phyloP scores from a whole-genome alignment of 1,284 basidiomycete genomes.

The Inonotus obliquus region DNA sequence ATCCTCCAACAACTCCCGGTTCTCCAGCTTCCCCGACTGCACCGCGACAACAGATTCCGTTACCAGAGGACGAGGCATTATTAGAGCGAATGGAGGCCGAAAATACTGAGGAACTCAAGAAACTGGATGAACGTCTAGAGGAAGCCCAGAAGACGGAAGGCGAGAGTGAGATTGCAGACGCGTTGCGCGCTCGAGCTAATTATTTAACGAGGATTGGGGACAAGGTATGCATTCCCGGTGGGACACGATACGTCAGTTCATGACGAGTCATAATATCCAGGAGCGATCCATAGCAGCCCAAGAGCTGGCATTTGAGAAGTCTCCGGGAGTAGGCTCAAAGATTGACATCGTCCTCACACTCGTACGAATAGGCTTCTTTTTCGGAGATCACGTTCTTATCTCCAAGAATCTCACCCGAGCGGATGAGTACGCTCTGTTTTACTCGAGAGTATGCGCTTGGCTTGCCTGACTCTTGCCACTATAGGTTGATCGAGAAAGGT shows the following conservation, averaged over 20 bases:
- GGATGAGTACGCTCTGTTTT: slow-evolving; percentile 58
- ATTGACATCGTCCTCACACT: slow-evolving; percentile 92
- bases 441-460: neutral
- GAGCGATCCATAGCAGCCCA: slow-evolving; percentile 77
- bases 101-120: slow-evolving; percentile 74
- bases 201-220: slow-evolving; percentile 91
- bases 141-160: slow-evolving; percentile 91
- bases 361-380: slow-evolving; percentile 91
- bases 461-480: neutral
- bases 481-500: slow-evolving; percentile 87
- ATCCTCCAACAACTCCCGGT: slow-evolving; percentile 25
- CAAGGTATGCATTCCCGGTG: slow-evolving; percentile 50
- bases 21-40: slow-evolving; percentile 26
- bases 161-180: slow-evolving; percentile 90
- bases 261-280: slow-evolving; percentile 31
- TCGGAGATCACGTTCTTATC: slow-evolving; percentile 75
- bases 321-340: slow-evolving; percentile 86
- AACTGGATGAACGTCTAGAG: slow-evolving; percentile 74
- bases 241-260: neutral
- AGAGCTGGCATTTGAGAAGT: slow-evolving; percentile 86
- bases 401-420: slow-evolving; percentile 75
- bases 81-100: slow-evolving; percentile 68
- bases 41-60: slow-evolving; percentile 26
- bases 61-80: slow-evolving; percentile 53
- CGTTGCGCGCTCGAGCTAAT: slow-evolving; percentile 79